These are phyloP conservation scores for Fusarium bulbicola DNA, from an alignment of 2,329 filamentous ascomycete species.

Conservation along the genomic window DNA sequence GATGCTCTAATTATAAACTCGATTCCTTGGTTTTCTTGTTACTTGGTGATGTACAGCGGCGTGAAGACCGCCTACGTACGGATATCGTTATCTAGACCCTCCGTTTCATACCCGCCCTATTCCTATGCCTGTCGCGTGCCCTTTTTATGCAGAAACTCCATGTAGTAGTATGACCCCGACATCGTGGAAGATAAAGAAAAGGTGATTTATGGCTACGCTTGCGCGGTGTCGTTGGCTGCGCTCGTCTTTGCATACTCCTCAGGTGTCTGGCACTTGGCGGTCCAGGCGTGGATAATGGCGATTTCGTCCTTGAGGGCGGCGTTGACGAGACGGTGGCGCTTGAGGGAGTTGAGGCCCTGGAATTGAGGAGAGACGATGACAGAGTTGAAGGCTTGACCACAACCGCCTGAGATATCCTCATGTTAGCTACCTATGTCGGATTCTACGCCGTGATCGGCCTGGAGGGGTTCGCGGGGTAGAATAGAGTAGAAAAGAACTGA, in stretches of 20 bases:
- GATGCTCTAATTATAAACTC: conserved; percentile 32
- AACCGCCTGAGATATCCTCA: conserved; percentile 58
- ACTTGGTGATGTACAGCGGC: conserved; percentile 26
- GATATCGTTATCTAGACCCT: conserved; percentile 16
- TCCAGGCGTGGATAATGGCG: conserved; percentile 92
- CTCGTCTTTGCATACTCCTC: conserved; percentile 77
- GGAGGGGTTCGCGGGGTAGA: conserved; percentile 22
- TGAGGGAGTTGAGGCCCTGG: conserved; percentile 77
- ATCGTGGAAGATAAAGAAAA: neutral
- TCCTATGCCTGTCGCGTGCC: neutral
- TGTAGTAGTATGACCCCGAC: neutral
- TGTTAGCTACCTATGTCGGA: conserved; percentile 3
- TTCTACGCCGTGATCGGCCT: conserved; percentile 12
- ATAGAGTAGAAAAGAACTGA: conserved; percentile 53
- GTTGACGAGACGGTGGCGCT: conserved; percentile 88
- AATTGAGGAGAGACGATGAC: conserved; percentile 73
- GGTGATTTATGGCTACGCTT: conserved; percentile 7
- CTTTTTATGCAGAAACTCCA: conserved; percentile 13
- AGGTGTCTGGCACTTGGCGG: conserved; percentile 90
- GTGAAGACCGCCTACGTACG: conserved; percentile 10
- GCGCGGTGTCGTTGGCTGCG: conserved; percentile 19
- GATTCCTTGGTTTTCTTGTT: conserved; percentile 12
- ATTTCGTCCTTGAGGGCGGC: conserved; percentile 85
- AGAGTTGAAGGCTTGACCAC: conserved; percentile 68
- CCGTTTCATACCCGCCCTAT: neutral